Conservation (phyloP, 2,329 filamentous ascomycete genomes). For the Colletotrichum abscissum region DNA sequence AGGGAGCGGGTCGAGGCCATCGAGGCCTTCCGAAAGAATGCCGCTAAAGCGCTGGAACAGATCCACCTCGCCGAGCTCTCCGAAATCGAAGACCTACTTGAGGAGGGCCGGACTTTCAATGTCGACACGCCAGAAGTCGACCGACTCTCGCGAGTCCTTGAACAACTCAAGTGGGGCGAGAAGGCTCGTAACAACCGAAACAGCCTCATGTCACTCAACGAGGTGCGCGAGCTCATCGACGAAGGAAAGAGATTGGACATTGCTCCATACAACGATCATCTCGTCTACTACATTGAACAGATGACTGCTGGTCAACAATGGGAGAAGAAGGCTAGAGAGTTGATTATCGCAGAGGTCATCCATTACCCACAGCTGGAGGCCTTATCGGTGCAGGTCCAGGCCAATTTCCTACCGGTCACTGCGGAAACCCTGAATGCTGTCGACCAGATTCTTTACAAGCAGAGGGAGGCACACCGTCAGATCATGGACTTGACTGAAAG, state of each 20-base stretch:
- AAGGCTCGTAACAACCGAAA: constrained; percentile 75
- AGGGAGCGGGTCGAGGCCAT: constrained; percentile 89
- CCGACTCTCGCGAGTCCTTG: constrained; percentile 80
- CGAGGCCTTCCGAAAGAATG: constrained; percentile 83
- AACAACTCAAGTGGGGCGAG: constrained; percentile 90
- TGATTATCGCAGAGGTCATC: constrained; percentile 90
- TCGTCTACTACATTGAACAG: constrained; percentile 81
- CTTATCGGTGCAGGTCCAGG: constrained; percentile 82
- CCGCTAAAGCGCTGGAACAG: constrained; percentile 76
- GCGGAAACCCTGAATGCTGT: constrained; percentile 83
- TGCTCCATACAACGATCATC: constrained; percentile 81
- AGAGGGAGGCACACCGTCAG: constrained; percentile 91
- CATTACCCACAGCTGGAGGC: constrained; percentile 96
- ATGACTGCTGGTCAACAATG: constrained; percentile 82
- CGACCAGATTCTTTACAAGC: constrained; percentile 93
- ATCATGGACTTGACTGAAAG: constrained; percentile 85
- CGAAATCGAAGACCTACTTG: constrained; percentile 90
- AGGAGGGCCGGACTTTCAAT: constrained; percentile 88
- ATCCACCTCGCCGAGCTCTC: constrained; percentile 71
- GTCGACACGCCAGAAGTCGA: constrained; percentile 93
- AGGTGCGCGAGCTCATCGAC: constrained; percentile 82
- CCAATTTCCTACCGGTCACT: constrained; percentile 80
- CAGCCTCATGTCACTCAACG: constrained; percentile 77
- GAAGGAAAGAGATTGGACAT: constrained; percentile 83
- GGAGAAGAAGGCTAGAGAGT: constrained; percentile 92